Evolutionary conservation across 345 rosid species (phyloP).

Genomic region (Eucalyptus dawsonii): DNA sequence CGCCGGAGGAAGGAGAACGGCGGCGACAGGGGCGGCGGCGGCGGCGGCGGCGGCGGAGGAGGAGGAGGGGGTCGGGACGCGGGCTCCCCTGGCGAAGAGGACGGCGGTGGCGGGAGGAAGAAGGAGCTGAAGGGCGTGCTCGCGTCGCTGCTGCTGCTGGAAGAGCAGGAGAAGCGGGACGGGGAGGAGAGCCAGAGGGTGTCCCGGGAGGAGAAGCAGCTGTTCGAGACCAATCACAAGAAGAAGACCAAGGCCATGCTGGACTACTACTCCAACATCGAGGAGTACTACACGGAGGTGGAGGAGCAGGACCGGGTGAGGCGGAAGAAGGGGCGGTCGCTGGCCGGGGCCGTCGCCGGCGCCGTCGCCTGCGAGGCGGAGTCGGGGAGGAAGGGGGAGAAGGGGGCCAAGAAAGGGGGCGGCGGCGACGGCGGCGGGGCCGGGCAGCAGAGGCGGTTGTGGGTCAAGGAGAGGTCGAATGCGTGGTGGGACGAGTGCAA

Average conservation of each 20-base stretch:
- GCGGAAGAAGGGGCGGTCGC: slow-evolving; percentile 45
- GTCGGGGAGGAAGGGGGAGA: not conserved
- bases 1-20: not conserved
- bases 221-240: slow-evolving; percentile 27
- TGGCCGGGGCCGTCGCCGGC: slow-evolving; percentile 17
- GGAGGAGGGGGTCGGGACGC: not conserved
- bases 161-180: slow-evolving; percentile 32
- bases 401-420: not conserved
- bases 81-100: not conserved
- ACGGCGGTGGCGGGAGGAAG: not conserved
- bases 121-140: slow-evolving; percentile 7
- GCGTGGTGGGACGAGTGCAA: slow-evolving; percentile 97
- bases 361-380: slow-evolving; percentile 4
- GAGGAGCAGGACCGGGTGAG: slow-evolving; percentile 24
- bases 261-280: slow-evolving; percentile 19
- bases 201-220: slow-evolving; percentile 21
- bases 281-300: slow-evolving; percentile 19
- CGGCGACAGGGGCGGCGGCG: not conserved
- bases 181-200: slow-evolving; percentile 18
- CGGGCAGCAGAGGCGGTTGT: slow-evolving; percentile 63
- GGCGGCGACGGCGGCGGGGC: slow-evolving; percentile 1
- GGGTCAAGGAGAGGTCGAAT: slow-evolving; percentile 82
- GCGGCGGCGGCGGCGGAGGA: not conserved
- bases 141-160: slow-evolving; percentile 9
- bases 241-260: slow-evolving; percentile 11